Evolutionary conservation across 2,329 filamentous ascomycete species (phyloP).

Genomic region (Fusarium palustre): DNA sequence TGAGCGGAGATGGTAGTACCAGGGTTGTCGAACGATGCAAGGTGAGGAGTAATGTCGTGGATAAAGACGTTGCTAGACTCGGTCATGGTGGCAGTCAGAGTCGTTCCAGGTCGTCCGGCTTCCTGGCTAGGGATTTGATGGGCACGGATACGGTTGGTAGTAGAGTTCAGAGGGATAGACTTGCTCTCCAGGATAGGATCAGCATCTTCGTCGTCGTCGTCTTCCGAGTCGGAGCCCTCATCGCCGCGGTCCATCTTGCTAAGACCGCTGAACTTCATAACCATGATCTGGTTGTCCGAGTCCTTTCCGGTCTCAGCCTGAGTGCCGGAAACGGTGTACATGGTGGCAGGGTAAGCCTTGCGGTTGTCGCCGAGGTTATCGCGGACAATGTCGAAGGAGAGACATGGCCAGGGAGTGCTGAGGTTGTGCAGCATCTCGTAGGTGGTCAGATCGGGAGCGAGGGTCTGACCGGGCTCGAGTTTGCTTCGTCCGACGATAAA

Average conservation of each 20-base stretch:
- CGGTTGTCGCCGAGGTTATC: slow-evolving; percentile 89
- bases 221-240: slow-evolving; percentile 76
- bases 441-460: slow-evolving; percentile 91
- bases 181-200: slow-evolving; percentile 96
- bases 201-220: slow-evolving; percentile 78
- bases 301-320: slow-evolving; percentile 82
- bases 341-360: slow-evolving; percentile 92
- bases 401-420: slow-evolving; percentile 94
- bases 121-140: slow-evolving; percentile 82
- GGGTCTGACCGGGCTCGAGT: slow-evolving; percentile 88
- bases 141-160: slow-evolving; percentile 92
- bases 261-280: slow-evolving; percentile 95
- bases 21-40: slow-evolving; percentile 89
- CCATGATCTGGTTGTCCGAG: slow-evolving; percentile 92
- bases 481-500: slow-evolving; percentile 97
- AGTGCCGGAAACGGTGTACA: slow-evolving; percentile 94
- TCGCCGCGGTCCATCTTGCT: slow-evolving; percentile 83
- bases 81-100: slow-evolving; percentile 90
- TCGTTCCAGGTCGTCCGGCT: slow-evolving; percentile 78
- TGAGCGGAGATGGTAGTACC: slow-evolving; percentile 82
- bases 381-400: slow-evolving; percentile 92
- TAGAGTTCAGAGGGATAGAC: slow-evolving; percentile 85
- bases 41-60: slow-evolving; percentile 92
- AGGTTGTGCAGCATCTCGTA: slow-evolving; percentile 98
- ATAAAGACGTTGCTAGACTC: slow-evolving; percentile 91